Conservation (phyloP, 148 eudicot genomes). For the Drosera capensis region DNA sequence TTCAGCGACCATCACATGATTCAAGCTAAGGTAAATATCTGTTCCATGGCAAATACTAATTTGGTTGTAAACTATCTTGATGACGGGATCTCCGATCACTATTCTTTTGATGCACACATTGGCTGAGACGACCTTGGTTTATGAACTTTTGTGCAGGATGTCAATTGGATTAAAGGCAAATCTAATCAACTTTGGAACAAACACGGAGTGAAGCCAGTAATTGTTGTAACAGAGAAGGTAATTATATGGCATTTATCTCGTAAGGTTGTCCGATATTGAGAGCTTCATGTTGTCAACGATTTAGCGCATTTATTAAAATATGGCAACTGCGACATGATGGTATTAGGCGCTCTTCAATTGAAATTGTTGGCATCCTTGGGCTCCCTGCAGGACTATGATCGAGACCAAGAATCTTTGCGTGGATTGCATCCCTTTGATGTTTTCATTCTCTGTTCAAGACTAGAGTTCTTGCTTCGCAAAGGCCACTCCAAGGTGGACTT, state of each 20-base stretch:
- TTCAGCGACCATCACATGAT: slow-evolving; percentile 76
- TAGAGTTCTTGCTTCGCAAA: slow-evolving; percentile 29
- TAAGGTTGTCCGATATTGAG: background rate
- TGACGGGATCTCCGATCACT: background rate
- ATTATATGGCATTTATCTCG: background rate
- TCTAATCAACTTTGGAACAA: slow-evolving; percentile 32
- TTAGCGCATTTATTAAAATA: too few relatives aligned
- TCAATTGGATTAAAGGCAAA: slow-evolving; percentile 26
- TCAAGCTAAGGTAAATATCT: slow-evolving; percentile 35
- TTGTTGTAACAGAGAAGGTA: slow-evolving; percentile 87
- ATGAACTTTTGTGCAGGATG: slow-evolving; percentile 49
- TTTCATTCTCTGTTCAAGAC: slow-evolving; percentile 50
- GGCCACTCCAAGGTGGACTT: slow-evolving; percentile 43
- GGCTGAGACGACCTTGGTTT: too few relatives aligned
- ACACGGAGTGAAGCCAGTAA: slow-evolving; percentile 37
- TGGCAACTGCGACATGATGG: too few relatives aligned
- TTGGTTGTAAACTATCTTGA: too few relatives aligned
- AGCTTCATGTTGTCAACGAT: background rate
- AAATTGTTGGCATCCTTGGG: slow-evolving; percentile 1
- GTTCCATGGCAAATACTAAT: too few relatives aligned
- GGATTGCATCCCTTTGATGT: slow-evolving; percentile 44
- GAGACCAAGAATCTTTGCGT: slow-evolving; percentile 40
- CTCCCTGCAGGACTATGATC: slow-evolving; percentile 77
- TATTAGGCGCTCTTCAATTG: too few relatives aligned
- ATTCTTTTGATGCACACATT: too few relatives aligned